Evolutionary conservation across 2,329 filamentous ascomycete genomes (phyloP), one percentile per base, ranked within the genome.

Genomic region (Cladosporium sphaerospermum): DNA sequence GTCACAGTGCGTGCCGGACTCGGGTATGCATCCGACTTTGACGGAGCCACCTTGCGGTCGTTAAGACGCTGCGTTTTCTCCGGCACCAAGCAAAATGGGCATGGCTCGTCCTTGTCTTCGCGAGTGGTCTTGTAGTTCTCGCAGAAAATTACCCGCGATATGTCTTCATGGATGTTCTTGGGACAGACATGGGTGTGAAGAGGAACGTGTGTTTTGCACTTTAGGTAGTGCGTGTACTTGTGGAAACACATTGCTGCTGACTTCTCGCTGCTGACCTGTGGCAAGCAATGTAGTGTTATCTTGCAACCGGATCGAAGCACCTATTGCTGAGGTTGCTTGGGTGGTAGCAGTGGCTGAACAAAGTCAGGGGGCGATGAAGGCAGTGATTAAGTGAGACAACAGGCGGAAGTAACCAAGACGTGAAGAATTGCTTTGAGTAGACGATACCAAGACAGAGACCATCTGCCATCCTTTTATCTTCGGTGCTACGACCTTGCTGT

Each of bases 181-280:
- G 58, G 57, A 45, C 64, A 67, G 42, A 62, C 57, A 51, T 67
- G 62, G 4, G 62, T 66, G 54, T 66, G 63, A 37, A 67, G 62
- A 1, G 63, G 62, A 5, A 65, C 53, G 50, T 65, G 62, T 16
- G 58, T 46, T 13, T 48, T 54, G 56, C 65, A 66, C 23, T 58
- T 54, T 9, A 52, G 47, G 57, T 61, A 66, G 53, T 67, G 65
- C 10, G 65, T 67, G 59, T 67, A 66, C 45, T 62, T 59, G 60
- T 66, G 64, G 58, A 61, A 64, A 53, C 64, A 67, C 64, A 67
- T 66, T 16, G 43, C 5, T 36, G 37, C 14, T 44, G 6, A 32
- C 10, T 46, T 14, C 7, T 28, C 23, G 23, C 23, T 28, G 23
- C 1, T 5, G n/a, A 18, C n/a, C 13, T 23, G 23, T 9, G 39